phyloP scores from a whole-genome alignment of 1,284 basidiomycete species.

The Exobasidium rhododendri region DNA sequence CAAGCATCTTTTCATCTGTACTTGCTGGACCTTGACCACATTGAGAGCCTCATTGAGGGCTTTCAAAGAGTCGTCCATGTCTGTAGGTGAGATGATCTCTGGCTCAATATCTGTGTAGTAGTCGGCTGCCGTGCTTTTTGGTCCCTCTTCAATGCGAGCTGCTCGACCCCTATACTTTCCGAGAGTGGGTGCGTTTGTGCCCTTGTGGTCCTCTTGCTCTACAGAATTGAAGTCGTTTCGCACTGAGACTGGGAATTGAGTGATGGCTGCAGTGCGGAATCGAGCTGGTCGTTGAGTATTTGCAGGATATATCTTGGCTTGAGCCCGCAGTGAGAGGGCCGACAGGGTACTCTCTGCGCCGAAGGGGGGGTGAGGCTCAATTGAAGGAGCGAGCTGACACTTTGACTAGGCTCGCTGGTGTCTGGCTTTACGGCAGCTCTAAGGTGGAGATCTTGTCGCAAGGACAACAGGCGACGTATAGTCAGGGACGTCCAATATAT shows the following conservation, averaged over 20 bases:
- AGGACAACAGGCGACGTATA: no score
- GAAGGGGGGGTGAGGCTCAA: no score
- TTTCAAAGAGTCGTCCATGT: conserved; percentile 52
- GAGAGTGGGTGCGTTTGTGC: background rate
- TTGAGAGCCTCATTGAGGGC: conserved; percentile 49
- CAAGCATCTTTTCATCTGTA: conserved; percentile 52
- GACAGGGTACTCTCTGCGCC: background rate
- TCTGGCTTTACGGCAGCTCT: no score
- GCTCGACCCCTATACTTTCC: background rate
- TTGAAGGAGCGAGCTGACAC: no score
- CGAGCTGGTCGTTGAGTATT: no score
- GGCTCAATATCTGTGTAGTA: background rate
- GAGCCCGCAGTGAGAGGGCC: background rate
- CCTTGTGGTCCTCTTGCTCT: background rate
- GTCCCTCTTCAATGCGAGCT: background rate
- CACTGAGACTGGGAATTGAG: background rate
- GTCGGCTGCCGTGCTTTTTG: background rate
- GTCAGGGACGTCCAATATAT: no score
- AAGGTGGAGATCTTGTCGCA: no score
- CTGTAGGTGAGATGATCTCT: background rate
- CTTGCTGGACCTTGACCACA: conserved; percentile 52
- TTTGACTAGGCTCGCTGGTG: no score
- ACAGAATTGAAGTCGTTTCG: no score
- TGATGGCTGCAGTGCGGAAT: background rate
- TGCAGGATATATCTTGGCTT: background rate